Evolutionary conservation across 495 filamentous ascomycete species (phyloP).

Genomic region (Collariella sp.): DNA sequence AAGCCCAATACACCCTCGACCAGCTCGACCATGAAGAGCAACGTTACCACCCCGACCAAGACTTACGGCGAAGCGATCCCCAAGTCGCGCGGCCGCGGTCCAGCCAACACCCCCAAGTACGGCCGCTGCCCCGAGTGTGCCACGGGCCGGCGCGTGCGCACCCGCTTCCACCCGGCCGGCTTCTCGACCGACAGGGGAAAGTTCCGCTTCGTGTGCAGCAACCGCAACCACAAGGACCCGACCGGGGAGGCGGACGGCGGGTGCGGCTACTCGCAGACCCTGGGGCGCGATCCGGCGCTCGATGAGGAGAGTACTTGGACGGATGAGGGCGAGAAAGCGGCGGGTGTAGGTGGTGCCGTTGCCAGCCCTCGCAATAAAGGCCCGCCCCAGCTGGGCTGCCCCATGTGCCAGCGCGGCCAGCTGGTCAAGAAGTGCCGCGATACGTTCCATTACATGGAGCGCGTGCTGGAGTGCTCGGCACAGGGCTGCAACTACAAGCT

Average conservation of each 20-base stretch:
- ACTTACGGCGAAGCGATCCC: background rate
- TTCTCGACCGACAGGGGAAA: background rate
- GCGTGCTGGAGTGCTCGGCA: background rate
- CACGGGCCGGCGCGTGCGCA: conserved; percentile 10
- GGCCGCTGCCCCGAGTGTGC: conserved; percentile 15
- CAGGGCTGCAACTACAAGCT: background rate
- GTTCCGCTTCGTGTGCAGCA: conserved; percentile 14
- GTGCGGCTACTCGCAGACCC: conserved; percentile 5
- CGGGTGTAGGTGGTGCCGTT: background rate
- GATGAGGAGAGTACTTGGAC: background rate
- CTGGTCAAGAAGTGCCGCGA: background rate
- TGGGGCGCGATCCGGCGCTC: conserved; percentile 1
- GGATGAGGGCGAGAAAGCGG: background rate
- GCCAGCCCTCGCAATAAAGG: background rate
- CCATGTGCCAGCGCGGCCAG: background rate
- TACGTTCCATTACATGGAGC: background rate
- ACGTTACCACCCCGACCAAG: no score
- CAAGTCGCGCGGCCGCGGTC: background rate
- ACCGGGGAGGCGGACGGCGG: background rate
- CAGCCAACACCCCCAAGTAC: conserved; percentile 5
- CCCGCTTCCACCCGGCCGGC: conserved; percentile 3
- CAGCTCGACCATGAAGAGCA: no score
- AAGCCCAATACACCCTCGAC: no score
- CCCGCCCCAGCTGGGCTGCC: background rate
- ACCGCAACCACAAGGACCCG: background rate